Base-by-base conservation (phyloP, 148 eudicot species). In the Silene latifolia region DNA sequence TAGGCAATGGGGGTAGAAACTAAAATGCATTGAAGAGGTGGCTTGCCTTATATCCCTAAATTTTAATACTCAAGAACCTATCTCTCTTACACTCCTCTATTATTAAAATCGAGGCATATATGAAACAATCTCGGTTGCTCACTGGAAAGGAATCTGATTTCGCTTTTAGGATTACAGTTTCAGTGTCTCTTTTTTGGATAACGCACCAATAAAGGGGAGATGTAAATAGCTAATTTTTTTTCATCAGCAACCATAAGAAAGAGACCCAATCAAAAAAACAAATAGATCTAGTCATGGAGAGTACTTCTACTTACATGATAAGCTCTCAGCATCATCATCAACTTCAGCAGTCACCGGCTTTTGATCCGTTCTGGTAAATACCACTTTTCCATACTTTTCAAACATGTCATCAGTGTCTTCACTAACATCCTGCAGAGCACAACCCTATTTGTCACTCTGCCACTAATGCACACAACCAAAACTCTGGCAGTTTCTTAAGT, bases 291-390 rank as follows among this genome's bases (percentile, higher is more conserved):
- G 17, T 60, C 70, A 81, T 76, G 64, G 76, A 74, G 81, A 63
- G 74, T 24, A 75, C 53, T 47, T 9, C 14, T 12, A 48, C 94
- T 89, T 85, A 96, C 99, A 96, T 32, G 97, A 79, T 85, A 96
- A 87, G 85, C 98, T 84, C 88, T 92, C 91, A 73, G 97, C 99
- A 83, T 96, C 99, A 81, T 96, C 98, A 72, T 90, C 98, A 76
- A 88, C 84, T 80, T 90, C 99, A 73, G 89, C 90, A 72, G 35
- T 84, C 51, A 85, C 74, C 69, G 93, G 67, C 69, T 86, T 90
- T 81, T 90, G 91, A 77, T 96, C 97, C n/a, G 81, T 84, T 53
- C 90, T 87, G 46, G 62, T 86, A 74, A 61, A 90, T 9, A 92
- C 94, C 70, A 92, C 99, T 84, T 96, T 90, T 57, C 98, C 98